These are phyloP conservation scores for Oldenlandia corymbosa DNA, from an alignment of 257 asterid genomes.

Conservation along the genomic window DNA sequence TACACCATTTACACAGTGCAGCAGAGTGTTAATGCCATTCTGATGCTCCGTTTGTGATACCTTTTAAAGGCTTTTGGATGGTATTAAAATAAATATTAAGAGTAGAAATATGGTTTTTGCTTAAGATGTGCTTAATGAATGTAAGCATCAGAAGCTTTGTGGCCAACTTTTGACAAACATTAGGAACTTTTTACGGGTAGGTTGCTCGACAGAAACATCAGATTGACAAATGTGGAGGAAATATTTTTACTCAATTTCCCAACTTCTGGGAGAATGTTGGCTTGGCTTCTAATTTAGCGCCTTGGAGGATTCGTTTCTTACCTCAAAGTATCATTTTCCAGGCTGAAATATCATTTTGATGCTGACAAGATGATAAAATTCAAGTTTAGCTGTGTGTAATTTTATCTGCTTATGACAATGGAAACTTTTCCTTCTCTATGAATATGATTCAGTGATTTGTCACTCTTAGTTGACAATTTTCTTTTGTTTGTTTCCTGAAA, in stretches of 20 bases:
- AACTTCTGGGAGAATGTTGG: background rate
- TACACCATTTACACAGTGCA: slow-evolving; percentile 3
- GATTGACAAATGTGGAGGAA: background rate
- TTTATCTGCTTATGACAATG: no score
- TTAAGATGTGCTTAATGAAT: background rate
- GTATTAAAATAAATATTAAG: background rate
- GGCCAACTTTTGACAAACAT: background rate
- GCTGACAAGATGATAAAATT: no score
- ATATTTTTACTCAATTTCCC: background rate
- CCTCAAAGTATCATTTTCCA: background rate
- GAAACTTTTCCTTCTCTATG: no score
- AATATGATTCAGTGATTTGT: background rate
- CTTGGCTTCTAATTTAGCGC: background rate
- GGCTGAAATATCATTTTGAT: no score
- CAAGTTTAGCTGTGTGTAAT: no score
- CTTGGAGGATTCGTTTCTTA: background rate
- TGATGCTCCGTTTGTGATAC: background rate
- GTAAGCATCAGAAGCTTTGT: background rate
- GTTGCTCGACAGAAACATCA: background rate
- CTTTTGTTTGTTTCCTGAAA: no score
- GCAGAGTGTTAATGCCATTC: background rate
- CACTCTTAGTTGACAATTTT: background rate
- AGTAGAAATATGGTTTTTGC: background rate
- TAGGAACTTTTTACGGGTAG: background rate
- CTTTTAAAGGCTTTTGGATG: slow-evolving; percentile 3